Evolutionary conservation across 305 asterid genomes (phyloP), one percentile per base, ranked within the genome.

Genomic region (Fraxinus floribunda): DNA sequence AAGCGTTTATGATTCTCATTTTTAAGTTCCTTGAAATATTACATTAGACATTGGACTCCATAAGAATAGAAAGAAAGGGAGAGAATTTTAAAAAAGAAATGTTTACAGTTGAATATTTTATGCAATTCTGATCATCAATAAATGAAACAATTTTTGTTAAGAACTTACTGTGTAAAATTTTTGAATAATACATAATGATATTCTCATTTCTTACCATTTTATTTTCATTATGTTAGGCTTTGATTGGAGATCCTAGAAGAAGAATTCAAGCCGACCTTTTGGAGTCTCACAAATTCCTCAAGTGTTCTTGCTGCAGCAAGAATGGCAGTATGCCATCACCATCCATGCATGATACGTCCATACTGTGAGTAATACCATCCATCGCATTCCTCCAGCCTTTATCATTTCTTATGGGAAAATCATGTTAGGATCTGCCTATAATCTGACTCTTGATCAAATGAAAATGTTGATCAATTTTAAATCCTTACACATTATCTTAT

Each of bases 161-260:
- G 84, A 70, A 78, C 29, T 74, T 18, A 20, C 9, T 32, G 10
- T 41, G 64, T n/a, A 68, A 18, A 76, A 41, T 78, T 77, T 79
- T 75, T 46, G 71, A 44, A 29, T 18, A 36, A 32, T 60, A 24
- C 24, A 70, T 55, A 81, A 38, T 76, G 41, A 79, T 73, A 64
- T 62, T 76, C 7, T 72, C 36, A 46, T 72, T 55, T 46, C 44
- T 44, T 76, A 44, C 34, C 35, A 60, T 80, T 85, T 36, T 79
- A 18, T 85, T 80, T 82, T 60, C 73, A 66, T 85, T 62, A 55
- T 68, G 35, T 70, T 82, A 94, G 98, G 99, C 97, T 71, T 89
- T 96, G 94, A 85, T 90, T 77, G 98, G 99, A 79, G 98, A 96
- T 84, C 99, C 99, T 44, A 90, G 99, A 84, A 93, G 93, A 93